Base-by-base conservation (phyloP, 2,329 filamentous ascomycete species). In the Geosmithia putterillii region DNA sequence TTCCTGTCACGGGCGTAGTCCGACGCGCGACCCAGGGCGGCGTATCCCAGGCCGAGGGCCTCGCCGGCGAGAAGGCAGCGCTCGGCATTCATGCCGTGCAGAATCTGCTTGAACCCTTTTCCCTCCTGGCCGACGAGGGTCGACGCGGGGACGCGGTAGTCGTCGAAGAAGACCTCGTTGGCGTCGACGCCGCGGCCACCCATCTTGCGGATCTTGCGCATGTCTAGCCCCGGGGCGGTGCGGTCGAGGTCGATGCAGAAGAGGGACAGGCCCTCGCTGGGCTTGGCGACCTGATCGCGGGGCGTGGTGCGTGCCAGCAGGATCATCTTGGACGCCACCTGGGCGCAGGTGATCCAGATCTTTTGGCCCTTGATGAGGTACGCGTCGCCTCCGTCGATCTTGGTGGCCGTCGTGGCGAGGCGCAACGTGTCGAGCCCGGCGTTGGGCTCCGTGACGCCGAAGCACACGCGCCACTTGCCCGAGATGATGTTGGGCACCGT, bases 91-190 rank as follows among this genome's bases (percentile, higher is more conserved):
- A 88, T 86, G 2, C 84, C 83, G 52, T 86, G 81, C 20, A 88
- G 71, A 42, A 88, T 76, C 44, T 87, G 82, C 53, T 80, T 81
- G 69, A 94, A 94, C 0, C 87, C 86, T 45, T 84, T 71, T 5
- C 80, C 79, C 57, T 92, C 83, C 25, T 74, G 56, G 1, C 86
- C 86, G 37, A 94, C 76, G 0, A 90, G 64, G 0, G 76, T 68
- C 36, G 76, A 67, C 0, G 70, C 70, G 0, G 81, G 76, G 14
- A 92, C 75, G 4, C 61, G 58, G 58, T 89, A 94, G 50, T 81
- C 75, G 58, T 92, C 84, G 56, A 94, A 92, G 60, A 94, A 94
- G 1, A 94, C 81, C 55, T 92, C 84, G 51, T 94, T 94, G 1
- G 86, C 84, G 53, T 92, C 86, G 1, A 94, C 78, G 0, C 85